These are phyloP conservation scores for Starmera pachycereana DNA, from an alignment of 805 yeast species.

Conservation along the genomic window DNA sequence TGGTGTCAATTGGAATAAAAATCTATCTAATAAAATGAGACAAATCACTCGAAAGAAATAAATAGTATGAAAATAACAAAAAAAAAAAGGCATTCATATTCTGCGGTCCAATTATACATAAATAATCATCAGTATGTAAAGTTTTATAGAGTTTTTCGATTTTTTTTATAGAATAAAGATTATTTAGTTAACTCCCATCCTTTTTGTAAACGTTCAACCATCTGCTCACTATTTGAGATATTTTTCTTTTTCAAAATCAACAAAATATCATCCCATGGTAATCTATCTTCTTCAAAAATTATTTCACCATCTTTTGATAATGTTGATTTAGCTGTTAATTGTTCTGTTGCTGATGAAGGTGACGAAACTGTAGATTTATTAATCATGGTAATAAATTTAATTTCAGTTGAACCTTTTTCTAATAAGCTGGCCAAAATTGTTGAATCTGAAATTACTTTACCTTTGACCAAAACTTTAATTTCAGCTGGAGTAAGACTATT, in stretches of 20 bases:
- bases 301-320: neutral
- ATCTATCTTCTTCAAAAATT: conserved; percentile 2
- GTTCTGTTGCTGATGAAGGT: conserved; percentile 1
- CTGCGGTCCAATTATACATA: too few relatives aligned
- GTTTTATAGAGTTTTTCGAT: too few relatives aligned
- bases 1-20: conserved; percentile 57
- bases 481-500: conserved; percentile 27
- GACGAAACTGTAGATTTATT: conserved; percentile 12
- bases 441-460: conserved; percentile 51
- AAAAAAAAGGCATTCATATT: too few relatives aligned
- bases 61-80: conserved; percentile 3
- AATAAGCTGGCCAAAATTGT: conserved; percentile 24
- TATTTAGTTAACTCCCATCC: conserved; percentile 29
- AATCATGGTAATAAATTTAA: conserved; percentile 36
- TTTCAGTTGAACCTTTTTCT: conserved; percentile 16
- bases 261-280: conserved; percentile 38
- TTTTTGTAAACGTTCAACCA: conserved; percentile 24
- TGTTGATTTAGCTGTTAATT: neutral
- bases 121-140: too few relatives aligned
- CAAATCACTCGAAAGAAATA: conserved; percentile 23
- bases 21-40: conserved; percentile 44
- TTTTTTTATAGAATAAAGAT: too few relatives aligned
- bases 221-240: conserved; percentile 20
- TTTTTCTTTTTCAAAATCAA: conserved; percentile 22
- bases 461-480: conserved; percentile 45